phyloP scores from a whole-genome alignment of 2,329 filamentous ascomycete species.

The Colletotrichum agaves region DNA sequence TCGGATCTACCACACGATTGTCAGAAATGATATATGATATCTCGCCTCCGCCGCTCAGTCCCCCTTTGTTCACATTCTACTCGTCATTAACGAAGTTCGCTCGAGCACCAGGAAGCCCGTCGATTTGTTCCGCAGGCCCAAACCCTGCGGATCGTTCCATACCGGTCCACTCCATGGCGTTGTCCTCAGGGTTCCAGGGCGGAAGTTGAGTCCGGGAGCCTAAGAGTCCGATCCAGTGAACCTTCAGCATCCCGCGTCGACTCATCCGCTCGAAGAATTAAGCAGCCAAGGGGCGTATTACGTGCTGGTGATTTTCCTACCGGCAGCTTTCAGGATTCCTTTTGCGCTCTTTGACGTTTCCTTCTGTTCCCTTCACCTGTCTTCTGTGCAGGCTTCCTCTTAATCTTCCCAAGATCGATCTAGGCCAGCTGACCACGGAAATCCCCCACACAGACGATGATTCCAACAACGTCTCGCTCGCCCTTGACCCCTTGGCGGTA shows the following conservation, averaged over 20 bases:
- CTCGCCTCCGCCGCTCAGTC: slow-evolving; percentile 30
- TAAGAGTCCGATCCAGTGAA: slow-evolving; percentile 25
- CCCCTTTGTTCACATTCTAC: slow-evolving; percentile 26
- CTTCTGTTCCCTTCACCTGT: slow-evolving; percentile 22
- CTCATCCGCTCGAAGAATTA: slow-evolving; percentile 4
- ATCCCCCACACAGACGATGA: slow-evolving; percentile 77
- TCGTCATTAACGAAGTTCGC: slow-evolving; percentile 5
- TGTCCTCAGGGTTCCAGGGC: slow-evolving; percentile 13
- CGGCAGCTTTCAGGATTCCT: neutral
- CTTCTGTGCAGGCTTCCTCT: slow-evolving; percentile 31
- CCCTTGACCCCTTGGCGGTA: slow-evolving; percentile 49
- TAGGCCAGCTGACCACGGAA: slow-evolving; percentile 17
- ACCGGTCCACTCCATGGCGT: slow-evolving; percentile 21
- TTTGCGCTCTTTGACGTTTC: slow-evolving; percentile 5
- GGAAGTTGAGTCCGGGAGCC: slow-evolving; percentile 13
- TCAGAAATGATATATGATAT: slow-evolving; percentile 37
- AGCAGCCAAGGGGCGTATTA: neutral
- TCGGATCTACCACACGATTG: slow-evolving; percentile 25
- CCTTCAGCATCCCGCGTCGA: slow-evolving; percentile 22
- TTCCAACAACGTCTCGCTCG: slow-evolving; percentile 71
- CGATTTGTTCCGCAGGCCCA: slow-evolving; percentile 20
- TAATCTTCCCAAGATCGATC: slow-evolving; percentile 17
- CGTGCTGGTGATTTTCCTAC: neutral
- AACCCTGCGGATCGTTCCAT: slow-evolving; percentile 33
- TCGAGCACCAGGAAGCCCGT: slow-evolving; percentile 9